A percentile compares a stretch with the other conserved stretches of the same genome.
Evolutionary conservation across 2,329 filamentous ascomycete genomes (phyloP).

Genomic region (Phyllosticta capitalensis): DNA sequence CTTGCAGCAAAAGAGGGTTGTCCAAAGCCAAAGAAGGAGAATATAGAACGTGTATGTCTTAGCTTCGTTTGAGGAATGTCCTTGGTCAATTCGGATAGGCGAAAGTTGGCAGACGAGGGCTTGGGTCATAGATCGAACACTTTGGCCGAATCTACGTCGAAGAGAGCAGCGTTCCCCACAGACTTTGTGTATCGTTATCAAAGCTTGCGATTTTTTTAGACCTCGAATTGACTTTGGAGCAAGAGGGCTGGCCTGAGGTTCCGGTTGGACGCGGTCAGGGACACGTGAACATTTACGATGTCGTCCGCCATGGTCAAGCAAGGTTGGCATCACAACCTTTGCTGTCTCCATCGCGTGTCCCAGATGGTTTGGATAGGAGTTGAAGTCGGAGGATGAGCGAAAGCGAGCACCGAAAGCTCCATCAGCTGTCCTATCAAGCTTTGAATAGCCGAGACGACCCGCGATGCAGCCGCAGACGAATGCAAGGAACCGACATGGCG

Average conservation of each 20-base stretch:
- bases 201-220: background rate
- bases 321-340: background rate
- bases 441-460: background rate
- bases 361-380: background rate
- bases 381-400: background rate
- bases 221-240: background rate
- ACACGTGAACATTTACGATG: background rate
- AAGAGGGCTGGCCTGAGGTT: background rate
- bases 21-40: background rate
- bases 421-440: background rate
- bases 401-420: background rate
- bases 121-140: background rate
- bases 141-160: background rate
- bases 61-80: background rate
- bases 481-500: background rate
- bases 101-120: background rate
- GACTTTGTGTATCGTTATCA: background rate
- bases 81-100: background rate
- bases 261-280: background rate
- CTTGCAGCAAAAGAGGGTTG: background rate
- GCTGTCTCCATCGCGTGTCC: background rate
- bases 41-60: background rate
- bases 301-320: background rate
- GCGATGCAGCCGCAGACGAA: background rate
- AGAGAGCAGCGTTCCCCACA: background rate